Evolutionary conservation across 2,329 filamentous ascomycete genomes (phyloP).

Genomic region (Talaromyces islandicus): DNA sequence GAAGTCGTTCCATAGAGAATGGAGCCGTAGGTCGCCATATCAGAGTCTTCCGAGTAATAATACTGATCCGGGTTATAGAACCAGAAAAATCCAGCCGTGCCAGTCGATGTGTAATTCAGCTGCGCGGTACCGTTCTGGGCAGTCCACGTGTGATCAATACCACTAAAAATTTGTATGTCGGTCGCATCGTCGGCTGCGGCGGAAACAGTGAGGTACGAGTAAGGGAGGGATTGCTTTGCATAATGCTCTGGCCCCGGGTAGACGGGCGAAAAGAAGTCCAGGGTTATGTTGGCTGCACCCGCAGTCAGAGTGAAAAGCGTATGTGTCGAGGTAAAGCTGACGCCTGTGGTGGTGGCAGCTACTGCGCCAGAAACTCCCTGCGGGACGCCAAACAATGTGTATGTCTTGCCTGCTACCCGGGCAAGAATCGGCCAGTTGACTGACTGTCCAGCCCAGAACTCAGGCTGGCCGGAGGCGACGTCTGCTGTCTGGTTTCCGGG

Average conservation of each 20-base stretch:
- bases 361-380: slow-evolving; percentile 19
- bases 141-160: slow-evolving; percentile 41
- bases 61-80: slow-evolving; percentile 25
- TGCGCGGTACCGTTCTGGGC: slow-evolving; percentile 24
- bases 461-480: slow-evolving; percentile 32
- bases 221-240: slow-evolving; percentile 39
- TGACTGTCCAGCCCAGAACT: slow-evolving; percentile 40
- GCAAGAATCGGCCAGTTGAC: slow-evolving; percentile 39
- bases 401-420: slow-evolving; percentile 34
- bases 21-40: slow-evolving; percentile 40
- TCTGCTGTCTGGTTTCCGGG: slow-evolving; percentile 32
- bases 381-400: slow-evolving; percentile 38
- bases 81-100: slow-evolving; percentile 25
- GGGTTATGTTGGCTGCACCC: slow-evolving; percentile 26
- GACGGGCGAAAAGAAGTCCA: slow-evolving; percentile 43
- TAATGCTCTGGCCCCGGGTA: slow-evolving; percentile 33
- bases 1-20: slow-evolving; percentile 33
- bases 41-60: slow-evolving; percentile 28
- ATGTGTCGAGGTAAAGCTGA: slow-evolving; percentile 39
- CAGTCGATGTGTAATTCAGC: slow-evolving; percentile 18
- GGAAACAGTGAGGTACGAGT: slow-evolving; percentile 38
- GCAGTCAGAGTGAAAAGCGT: slow-evolving; percentile 35
- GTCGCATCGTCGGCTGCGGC: slow-evolving; percentile 18
- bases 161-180: slow-evolving; percentile 36
- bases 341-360: slow-evolving; percentile 28